These are phyloP conservation scores for Aureobasidium sp. DNA, from an alignment of 2,329 filamentous ascomycete genomes.

Conservation along the genomic window DNA sequence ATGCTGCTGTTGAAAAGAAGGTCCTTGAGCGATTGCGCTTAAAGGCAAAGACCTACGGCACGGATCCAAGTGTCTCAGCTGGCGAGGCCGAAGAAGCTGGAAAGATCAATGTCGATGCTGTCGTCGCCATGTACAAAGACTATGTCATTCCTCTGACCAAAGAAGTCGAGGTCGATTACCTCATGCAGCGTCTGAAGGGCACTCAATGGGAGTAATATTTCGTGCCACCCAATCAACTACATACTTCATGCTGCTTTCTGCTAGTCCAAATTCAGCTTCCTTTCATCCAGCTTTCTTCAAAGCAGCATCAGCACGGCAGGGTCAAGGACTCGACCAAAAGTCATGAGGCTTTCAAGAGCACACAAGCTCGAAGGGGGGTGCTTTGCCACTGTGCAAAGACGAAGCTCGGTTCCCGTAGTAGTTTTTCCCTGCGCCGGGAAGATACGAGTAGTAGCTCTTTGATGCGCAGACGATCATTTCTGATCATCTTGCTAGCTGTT, in stretches of 20 bases:
- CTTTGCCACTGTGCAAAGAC: no score
- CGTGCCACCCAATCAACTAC: no score
- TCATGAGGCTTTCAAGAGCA: no score
- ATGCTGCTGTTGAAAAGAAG: constrained; percentile 80
- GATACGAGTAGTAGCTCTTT: no score
- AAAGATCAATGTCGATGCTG: constrained; percentile 90
- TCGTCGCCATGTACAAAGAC: constrained; percentile 74
- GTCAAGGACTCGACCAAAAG: no score
- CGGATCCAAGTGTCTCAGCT: constrained; percentile 61
- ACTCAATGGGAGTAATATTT: constrained; percentile 40
- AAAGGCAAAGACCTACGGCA: constrained; percentile 91
- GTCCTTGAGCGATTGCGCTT: constrained; percentile 78
- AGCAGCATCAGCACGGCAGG: no score
- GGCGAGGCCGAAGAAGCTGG: constrained; percentile 45
- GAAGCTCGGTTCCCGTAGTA: no score
- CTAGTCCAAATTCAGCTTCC: background rate
- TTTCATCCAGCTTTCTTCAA: background rate
- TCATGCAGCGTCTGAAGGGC: constrained; percentile 79
- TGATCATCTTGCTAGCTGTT: no score
- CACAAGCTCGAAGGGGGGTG: no score
- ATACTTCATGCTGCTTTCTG: background rate
- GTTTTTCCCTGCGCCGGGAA: no score
- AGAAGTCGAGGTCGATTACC: constrained; percentile 93
- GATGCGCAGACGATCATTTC: no score
- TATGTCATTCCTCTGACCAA: constrained; percentile 98